phyloP scores from a whole-genome alignment of 75 land plant species.

The Pseudotsuga menziesii region DNA sequence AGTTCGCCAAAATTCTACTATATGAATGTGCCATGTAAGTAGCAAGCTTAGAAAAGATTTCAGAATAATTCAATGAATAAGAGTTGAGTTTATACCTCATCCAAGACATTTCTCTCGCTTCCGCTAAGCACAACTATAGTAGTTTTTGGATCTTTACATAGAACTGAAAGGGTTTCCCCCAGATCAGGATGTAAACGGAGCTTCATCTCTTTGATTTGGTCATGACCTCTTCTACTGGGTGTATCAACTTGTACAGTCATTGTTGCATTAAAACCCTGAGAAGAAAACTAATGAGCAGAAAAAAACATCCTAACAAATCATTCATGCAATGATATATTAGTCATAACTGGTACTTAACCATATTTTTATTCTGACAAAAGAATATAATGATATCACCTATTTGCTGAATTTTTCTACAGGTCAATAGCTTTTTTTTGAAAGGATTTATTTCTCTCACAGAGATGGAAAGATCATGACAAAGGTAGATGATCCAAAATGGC shows the following conservation, averaged over 20 bases:
- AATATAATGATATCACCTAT: too few relatives aligned
- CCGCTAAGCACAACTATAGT: constrained; percentile 52
- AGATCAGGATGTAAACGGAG: constrained; percentile 35
- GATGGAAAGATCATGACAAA: neutral
- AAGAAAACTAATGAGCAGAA: neutral
- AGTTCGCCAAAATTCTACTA: constrained; percentile 39
- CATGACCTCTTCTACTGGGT: constrained; percentile 36
- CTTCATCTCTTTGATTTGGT: constrained; percentile 49
- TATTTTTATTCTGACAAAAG: neutral
- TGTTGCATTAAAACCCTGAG: constrained; percentile 48
- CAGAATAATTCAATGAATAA: neutral
- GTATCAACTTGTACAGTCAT: constrained; percentile 43
- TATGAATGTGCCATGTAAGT: constrained; percentile 14
- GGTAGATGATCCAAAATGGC: neutral
- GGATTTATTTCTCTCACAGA: neutral
- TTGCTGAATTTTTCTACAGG: too few relatives aligned
- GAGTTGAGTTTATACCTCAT: constrained; percentile 27
- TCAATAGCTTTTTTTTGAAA: neutral
- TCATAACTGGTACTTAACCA: neutral
- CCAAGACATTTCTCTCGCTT: constrained; percentile 42
- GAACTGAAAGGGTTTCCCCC: constrained; percentile 13
- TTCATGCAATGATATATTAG: neutral
- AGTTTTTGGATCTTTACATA: constrained; percentile 43
- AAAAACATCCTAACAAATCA: neutral
- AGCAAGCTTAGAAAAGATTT: neutral